Percentiles rank a stretch among this genome's conserved stretches.
These are phyloP conservation scores for Fragaria iinumae DNA, from an alignment of 306 rosid species.

Conservation along the genomic window DNA sequence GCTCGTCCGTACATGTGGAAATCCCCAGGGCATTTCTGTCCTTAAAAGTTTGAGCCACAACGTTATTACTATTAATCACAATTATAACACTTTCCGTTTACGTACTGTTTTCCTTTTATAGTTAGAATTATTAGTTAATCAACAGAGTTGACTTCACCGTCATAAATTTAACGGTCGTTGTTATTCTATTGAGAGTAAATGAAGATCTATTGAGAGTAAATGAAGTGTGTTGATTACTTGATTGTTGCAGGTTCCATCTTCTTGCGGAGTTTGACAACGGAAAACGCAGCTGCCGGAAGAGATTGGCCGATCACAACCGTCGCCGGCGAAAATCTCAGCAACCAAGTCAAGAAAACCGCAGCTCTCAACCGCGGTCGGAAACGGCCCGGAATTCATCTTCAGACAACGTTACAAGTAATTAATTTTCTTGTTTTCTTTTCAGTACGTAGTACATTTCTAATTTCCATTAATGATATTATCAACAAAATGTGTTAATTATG, in stretches of 20 bases:
- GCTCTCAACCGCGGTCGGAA: constrained; percentile 35
- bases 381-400: constrained; percentile 28
- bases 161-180: background rate
- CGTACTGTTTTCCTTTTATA: constrained; percentile 46
- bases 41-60: constrained; percentile 27
- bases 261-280: constrained; percentile 95
- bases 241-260: constrained; percentile 68
- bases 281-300: constrained; percentile 95
- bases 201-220: background rate
- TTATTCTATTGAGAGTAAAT: background rate
- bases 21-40: constrained; percentile 92
- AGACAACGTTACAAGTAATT: constrained; percentile 52
- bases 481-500: background rate
- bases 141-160: background rate
- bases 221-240: background rate
- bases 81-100: constrained; percentile 38
- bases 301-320: constrained; percentile 96
- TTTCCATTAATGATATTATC: background rate
- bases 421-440: background rate
- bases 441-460: background rate
- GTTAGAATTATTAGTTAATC: constrained; percentile 9
- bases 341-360: constrained; percentile 42
- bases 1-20: constrained; percentile 54
- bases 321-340: constrained; percentile 89
- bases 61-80: background rate